These are phyloP conservation scores for Sordariomycetes sp. DNA, from an alignment of 2,329 filamentous ascomycete species.

Conservation along the genomic window DNA sequence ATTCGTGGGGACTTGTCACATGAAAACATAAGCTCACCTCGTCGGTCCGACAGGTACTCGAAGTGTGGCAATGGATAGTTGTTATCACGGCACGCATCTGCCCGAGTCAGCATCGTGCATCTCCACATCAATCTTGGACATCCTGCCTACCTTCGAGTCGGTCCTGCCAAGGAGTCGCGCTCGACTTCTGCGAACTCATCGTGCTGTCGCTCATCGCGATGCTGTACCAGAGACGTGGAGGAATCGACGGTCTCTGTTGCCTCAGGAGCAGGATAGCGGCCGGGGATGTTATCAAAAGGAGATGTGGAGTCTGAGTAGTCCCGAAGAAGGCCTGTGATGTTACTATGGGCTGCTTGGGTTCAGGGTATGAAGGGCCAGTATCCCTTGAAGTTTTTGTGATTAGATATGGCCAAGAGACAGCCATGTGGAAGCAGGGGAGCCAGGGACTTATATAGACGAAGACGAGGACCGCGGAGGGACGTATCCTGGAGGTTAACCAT, in stretches of 20 bases:
- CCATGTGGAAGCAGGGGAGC: background rate
- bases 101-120: constrained; percentile 4
- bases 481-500: background rate
- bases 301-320: background rate
- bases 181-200: constrained; percentile 6
- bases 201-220: background rate
- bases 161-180: constrained; percentile 34
- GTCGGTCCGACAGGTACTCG: constrained; percentile 60
- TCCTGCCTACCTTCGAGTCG: constrained; percentile 34
- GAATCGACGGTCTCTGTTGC: background rate
- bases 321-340: background rate
- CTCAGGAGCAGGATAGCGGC: background rate
- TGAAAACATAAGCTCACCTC: constrained; percentile 37
- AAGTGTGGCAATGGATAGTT: constrained; percentile 45
- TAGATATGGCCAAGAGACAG: background rate
- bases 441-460: background rate
- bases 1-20: background rate
- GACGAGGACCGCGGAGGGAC: background rate
- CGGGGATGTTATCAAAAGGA: background rate
- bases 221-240: background rate
- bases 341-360: background rate
- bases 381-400: background rate
- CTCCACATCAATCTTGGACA: background rate
- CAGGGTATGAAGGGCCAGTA: background rate
- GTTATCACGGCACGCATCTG: constrained; percentile 42